A percentile compares a stretch with the other conserved stretches of the same genome.
Evolutionary conservation across 2,329 filamentous ascomycete species (phyloP).

Genomic region (Paradendryphiella salina): DNA sequence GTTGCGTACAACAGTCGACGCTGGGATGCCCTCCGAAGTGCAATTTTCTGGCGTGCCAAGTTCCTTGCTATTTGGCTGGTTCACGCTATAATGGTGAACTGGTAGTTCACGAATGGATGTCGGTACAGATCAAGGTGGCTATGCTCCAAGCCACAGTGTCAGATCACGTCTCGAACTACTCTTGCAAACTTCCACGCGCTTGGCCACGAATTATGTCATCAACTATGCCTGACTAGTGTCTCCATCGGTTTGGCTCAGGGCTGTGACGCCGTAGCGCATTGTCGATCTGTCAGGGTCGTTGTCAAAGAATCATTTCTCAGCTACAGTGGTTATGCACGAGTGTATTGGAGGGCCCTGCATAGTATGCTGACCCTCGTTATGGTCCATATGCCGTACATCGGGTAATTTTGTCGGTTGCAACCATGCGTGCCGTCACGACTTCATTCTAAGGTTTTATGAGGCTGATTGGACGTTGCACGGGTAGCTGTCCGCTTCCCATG

Average conservation of each 20-base stretch:
- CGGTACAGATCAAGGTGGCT: conserved; percentile 5
- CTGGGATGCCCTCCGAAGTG: neutral
- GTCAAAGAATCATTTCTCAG: conserved; percentile 1
- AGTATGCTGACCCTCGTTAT: neutral
- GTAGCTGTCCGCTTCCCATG: neutral
- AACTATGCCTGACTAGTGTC: neutral
- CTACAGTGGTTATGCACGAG: conserved; percentile 1
- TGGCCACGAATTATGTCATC: neutral
- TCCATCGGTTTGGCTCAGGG: conserved; percentile 1
- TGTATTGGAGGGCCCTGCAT: neutral
- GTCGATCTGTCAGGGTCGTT: conserved; percentile 4
- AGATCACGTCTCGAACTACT: conserved; percentile 1
- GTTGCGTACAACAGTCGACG: neutral
- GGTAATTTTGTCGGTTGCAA: neutral
- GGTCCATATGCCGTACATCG: neutral
- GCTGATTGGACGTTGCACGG: no score
- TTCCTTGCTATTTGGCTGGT: neutral
- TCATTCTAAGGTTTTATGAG: neutral
- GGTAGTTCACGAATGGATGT: neutral
- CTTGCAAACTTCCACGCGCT: neutral
- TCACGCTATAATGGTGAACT: neutral
- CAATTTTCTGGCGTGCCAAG: neutral
- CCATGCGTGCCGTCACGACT: neutral
- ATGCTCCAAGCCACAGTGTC: neutral
- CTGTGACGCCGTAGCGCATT: neutral